phyloP scores from a whole-genome alignment of 2,329 filamentous ascomycete species.

The Pyricularia sp. region DNA sequence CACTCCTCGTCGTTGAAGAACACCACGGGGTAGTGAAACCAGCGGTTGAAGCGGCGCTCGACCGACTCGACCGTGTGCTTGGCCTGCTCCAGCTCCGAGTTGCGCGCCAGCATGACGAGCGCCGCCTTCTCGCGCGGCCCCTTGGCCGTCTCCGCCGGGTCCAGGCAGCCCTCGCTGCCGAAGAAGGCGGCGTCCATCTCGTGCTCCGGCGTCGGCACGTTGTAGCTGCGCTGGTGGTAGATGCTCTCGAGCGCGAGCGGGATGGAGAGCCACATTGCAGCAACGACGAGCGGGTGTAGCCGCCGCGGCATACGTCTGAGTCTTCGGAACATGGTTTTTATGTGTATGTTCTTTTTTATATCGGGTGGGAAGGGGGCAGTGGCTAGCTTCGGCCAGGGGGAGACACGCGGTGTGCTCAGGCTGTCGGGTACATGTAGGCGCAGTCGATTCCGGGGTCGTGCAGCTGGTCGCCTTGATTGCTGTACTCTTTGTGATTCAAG shows the following conservation, averaged over 20 bases:
- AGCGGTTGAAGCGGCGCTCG: constrained; percentile 34
- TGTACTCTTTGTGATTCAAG: not conserved
- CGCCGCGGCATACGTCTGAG: constrained; percentile 2
- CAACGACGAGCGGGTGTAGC: not conserved
- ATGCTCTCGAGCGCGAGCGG: constrained; percentile 21
- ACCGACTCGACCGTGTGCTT: constrained; percentile 29
- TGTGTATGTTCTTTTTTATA: no score
- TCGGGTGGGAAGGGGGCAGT: not conserved
- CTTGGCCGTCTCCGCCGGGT: constrained; percentile 21
- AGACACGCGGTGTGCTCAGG: not conserved
- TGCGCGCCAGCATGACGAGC: constrained; percentile 36
- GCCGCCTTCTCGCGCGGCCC: constrained; percentile 30
- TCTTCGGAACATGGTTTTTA: not conserved
- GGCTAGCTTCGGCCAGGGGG: not conserved
- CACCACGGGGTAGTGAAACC: constrained; percentile 35
- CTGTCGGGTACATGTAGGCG: not conserved
- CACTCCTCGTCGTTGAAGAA: constrained; percentile 37
- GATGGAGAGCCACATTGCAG: not conserved
- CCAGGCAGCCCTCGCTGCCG: constrained; percentile 25
- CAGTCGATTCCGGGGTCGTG: not conserved
- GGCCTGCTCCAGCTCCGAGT: constrained; percentile 29
- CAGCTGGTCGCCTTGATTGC: not conserved
- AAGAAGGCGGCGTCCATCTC: constrained; percentile 30
- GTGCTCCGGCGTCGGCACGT: constrained; percentile 21
- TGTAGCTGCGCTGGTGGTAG: constrained; percentile 23